Evolutionary conservation across 225 moss, liverwort and hornwort genomes (phyloP).

Genomic region (Anthoceros angustus): DNA sequence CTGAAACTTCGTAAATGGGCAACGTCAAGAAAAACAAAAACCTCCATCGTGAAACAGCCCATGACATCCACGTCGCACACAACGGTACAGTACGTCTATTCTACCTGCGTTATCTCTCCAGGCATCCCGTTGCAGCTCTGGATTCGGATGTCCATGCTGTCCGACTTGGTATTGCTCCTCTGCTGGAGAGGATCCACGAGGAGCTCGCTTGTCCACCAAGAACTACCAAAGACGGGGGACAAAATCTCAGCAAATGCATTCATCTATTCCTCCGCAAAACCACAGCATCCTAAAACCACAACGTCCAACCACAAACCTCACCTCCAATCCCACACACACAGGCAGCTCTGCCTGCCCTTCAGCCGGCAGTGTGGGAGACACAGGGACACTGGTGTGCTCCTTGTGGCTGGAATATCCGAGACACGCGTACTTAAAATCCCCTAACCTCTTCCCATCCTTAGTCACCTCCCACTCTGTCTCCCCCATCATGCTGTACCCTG

Average conservation of each 20-base stretch:
- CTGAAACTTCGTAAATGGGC: not conserved
- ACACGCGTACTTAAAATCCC: constrained; percentile 44
- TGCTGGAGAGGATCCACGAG: not conserved
- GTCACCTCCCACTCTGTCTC: constrained; percentile 32
- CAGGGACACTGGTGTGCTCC: constrained; percentile 22
- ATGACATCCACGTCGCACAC: too few species aligned
- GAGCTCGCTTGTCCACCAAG: not conserved
- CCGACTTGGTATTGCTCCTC: not conserved
- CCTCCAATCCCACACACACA: not conserved
- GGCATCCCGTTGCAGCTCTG: not conserved
- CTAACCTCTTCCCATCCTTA: constrained; percentile 26
- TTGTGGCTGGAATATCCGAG: constrained; percentile 43
- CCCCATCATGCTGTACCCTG: constrained; percentile 19
- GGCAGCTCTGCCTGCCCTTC: constrained; percentile 3
- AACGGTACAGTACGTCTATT: not conserved
- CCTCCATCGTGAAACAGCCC: not conserved
- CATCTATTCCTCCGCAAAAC: not conserved
- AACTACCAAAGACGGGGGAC: not conserved
- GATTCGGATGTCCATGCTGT: not conserved
- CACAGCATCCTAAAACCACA: not conserved
- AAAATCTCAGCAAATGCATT: not conserved
- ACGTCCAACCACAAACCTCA: not conserved
- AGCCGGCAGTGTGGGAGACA: not conserved
- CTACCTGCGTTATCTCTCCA: not conserved
- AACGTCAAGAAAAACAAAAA: not conserved